Conservation (phyloP, 495 filamentous ascomycete genomes). For the Xylaria castorea region DNA sequence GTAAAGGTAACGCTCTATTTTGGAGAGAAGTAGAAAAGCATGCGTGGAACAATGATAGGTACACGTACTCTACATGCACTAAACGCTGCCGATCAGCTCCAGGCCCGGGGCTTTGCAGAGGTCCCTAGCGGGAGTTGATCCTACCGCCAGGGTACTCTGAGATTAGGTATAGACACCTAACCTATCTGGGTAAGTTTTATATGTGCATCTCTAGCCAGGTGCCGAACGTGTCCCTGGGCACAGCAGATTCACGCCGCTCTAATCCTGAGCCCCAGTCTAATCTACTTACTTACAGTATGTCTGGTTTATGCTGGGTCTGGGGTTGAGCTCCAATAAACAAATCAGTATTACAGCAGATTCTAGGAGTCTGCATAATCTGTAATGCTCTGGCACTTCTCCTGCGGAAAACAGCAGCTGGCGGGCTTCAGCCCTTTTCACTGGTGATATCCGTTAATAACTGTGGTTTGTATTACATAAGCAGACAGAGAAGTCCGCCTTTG, state of each 20-base stretch:
- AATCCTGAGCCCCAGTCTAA: not conserved
- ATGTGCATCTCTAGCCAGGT: slow-evolving; percentile 1
- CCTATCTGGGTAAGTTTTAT: not conserved
- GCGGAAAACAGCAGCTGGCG: not conserved
- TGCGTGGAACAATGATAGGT: slow-evolving; percentile 12
- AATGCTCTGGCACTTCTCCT: not conserved
- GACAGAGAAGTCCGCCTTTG: not conserved
- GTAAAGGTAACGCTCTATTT: not conserved
- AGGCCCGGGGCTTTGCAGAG: slow-evolving; percentile 5
- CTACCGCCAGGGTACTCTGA: not conserved
- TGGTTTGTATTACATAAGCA: not conserved
- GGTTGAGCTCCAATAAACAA: not conserved
- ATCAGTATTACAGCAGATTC: too few relatives aligned
- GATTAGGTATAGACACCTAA: not conserved
- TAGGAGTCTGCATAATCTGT: not conserved
- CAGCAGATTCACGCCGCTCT: slow-evolving; percentile 10
- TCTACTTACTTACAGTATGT: not conserved
- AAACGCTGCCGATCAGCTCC: slow-evolving; percentile 15
- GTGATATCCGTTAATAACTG: not conserved
- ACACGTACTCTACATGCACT: not conserved
- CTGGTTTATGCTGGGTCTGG: not conserved
- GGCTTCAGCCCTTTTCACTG: not conserved
- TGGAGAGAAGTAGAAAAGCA: not conserved
- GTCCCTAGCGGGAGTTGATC: slow-evolving; percentile 18
- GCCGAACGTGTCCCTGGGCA: slow-evolving; percentile 10